Evolutionary conservation across 495 filamentous ascomycete genomes (phyloP), one percentile per base, ranked within the genome.

Genomic region (Daldinia caldariorum): DNA sequence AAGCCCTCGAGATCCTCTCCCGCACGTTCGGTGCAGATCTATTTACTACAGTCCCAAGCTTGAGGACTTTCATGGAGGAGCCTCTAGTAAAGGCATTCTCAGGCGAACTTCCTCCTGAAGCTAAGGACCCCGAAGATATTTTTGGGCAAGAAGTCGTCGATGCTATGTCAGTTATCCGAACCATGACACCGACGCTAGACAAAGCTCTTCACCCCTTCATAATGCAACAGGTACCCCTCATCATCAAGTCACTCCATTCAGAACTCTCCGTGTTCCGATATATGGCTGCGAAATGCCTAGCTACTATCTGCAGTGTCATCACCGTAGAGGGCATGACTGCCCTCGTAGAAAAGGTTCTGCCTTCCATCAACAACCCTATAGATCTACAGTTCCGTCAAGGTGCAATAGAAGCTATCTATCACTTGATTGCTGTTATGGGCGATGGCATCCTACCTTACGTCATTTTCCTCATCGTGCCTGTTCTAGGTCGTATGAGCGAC

Each of bases 401-500:
- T 55, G 92, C 92, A 18, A 93, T 97, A 65, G 95, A 99, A 78
- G 91, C 88, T 69, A 89, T 99, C 61, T 99, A 99, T 74, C 90
- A 97, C 74, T 84, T 99, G 38, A 98, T 98, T 71, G 91, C 96
- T 73, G 94, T 98, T 60, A 99, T 99, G 95, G 95, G 96, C 63
- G 96, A 97, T 73, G 86, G 87, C 54, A 98, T 99, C 62, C 82
- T 99, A 18, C 95, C 95, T 8, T 99, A 98, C 78, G 95, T 99
- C 61, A 97, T 99, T 72, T 98, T 99, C 88, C 87, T 99, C 60
- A 94, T 99, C 50, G 94, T 97, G n/a, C 95, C 95, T 3, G 94
- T 99, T 4, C 86, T 99, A 58, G 95, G 95, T 41, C 89, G 95
- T n/a, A 99, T 99, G 95, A 97, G 94, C 77, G 95, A 99, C 77